Conservation (phyloP, 805 yeast species). For the Candida cerambycidarum region DNA sequence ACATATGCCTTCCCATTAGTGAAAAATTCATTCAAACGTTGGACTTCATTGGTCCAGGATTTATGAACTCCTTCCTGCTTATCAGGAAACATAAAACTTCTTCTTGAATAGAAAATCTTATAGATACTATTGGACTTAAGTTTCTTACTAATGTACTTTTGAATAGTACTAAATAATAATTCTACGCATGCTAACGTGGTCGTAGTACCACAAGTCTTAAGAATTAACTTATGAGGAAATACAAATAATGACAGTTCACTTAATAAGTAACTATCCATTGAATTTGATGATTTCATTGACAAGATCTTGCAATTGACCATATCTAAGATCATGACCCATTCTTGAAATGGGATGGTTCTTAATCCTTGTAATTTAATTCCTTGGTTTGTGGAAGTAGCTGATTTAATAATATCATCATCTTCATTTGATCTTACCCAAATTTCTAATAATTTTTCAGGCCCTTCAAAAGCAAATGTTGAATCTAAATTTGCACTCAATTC, state of each 20-base stretch:
- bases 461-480: constrained; percentile 92
- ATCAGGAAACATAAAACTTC: constrained; percentile 90
- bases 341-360: constrained; percentile 60
- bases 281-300: constrained; percentile 66
- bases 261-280: constrained; percentile 78
- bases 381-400: constrained; percentile 16
- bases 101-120: constrained; percentile 84
- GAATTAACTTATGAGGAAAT: constrained; percentile 76
- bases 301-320: constrained; percentile 85
- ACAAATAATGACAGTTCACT: constrained; percentile 91
- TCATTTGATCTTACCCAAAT: constrained; percentile 75
- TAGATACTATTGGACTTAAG: constrained; percentile 37
- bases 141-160: constrained; percentile 24
- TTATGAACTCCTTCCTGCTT: constrained; percentile 78
- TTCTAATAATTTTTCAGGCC: constrained; percentile 92
- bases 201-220: constrained; percentile 96
- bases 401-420: constrained; percentile 22
- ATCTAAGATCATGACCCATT: constrained; percentile 75
- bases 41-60: constrained; percentile 81
- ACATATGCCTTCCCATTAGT: constrained; percentile 61
- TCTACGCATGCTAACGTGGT: constrained; percentile 79
- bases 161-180: constrained; percentile 50
- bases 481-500: constrained; percentile 76
- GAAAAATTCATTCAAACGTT: constrained; percentile 65
- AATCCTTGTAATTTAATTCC: constrained; percentile 38